phyloP scores from a whole-genome alignment of 371 early-diverging fungal species.

The Lichtheimia ornata region DNA sequence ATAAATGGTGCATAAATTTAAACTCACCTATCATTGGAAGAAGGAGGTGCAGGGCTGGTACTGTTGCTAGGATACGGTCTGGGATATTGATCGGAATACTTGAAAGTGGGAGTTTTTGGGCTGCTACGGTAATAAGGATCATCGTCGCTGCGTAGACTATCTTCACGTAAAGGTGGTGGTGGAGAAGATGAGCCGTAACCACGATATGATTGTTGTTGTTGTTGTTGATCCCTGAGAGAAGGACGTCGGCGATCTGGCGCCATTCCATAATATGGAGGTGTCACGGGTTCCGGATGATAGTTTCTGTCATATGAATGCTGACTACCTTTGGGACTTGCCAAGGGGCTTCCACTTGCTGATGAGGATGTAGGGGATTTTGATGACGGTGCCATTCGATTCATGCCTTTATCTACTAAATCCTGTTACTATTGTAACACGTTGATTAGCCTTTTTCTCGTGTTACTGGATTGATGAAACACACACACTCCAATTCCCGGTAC shows the following conservation, averaged over 20 bases:
- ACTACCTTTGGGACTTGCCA: constrained; percentile 24
- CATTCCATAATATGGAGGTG: constrained; percentile 35
- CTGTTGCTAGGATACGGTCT: constrained; percentile 36
- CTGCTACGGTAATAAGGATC: constrained; percentile 6
- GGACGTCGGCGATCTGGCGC: constrained; percentile 22
- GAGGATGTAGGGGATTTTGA: constrained; percentile 13
- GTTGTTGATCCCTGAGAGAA: constrained; percentile 10
- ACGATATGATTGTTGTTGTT: constrained; percentile 5
- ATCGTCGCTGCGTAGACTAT: constrained; percentile 8
- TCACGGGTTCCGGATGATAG: constrained; percentile 21
- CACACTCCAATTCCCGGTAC: too few species aligned
- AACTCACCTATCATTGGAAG: too few species aligned
- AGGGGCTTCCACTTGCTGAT: constrained; percentile 12
- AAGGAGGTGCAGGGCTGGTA: constrained; percentile 36
- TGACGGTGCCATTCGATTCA: not conserved
- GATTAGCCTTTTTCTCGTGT: too few species aligned
- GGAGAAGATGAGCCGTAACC: constrained; percentile 2
- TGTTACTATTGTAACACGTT: not conserved
- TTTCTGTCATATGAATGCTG: constrained; percentile 3
- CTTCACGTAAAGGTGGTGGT: constrained; percentile 13
- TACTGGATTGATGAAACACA: too few species aligned
- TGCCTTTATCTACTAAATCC: constrained; percentile 5
- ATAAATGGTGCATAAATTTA: too few species aligned
- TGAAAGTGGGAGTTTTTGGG: constrained; percentile 19
- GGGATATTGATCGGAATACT: constrained; percentile 10